These are phyloP conservation scores for Monascus purpureus DNA, from an alignment of 495 filamentous ascomycete species.

Conservation along the genomic window DNA sequence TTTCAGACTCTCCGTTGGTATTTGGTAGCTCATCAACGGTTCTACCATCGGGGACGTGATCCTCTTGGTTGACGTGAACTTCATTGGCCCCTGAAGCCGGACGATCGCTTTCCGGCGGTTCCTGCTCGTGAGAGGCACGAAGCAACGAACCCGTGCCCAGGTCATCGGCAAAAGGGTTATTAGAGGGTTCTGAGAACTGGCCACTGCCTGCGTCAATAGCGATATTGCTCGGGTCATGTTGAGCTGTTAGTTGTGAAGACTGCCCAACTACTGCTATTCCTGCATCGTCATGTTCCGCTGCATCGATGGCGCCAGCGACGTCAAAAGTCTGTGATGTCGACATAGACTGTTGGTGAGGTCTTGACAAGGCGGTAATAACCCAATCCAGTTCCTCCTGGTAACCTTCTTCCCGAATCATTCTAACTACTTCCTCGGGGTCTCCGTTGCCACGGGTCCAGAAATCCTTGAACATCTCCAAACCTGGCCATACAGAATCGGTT, in stretches of 20 bases:
- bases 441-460: conserved; percentile 39
- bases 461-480: conserved; percentile 35
- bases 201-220: neutral
- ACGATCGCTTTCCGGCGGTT: neutral
- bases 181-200: neutral
- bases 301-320: neutral
- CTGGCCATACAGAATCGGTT: conserved; percentile 10
- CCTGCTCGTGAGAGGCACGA: neutral
- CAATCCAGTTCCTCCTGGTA: conserved; percentile 40
- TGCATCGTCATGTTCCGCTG: neutral
- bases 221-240: neutral
- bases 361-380: conserved; percentile 26
- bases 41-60: no score
- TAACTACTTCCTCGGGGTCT: conserved; percentile 42
- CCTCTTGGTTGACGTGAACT: neutral
- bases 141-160: neutral
- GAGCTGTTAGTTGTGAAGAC: neutral
- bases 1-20: neutral
- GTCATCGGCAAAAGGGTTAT: neutral
- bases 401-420: conserved; percentile 48
- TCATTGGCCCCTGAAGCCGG: neutral
- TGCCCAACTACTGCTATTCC: neutral
- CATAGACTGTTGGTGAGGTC: conserved; percentile 4
- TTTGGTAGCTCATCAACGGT: no score
- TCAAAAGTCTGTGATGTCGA: neutral